Conservation (phyloP, 179 eudicot species). For the Beta corolliflora region DNA sequence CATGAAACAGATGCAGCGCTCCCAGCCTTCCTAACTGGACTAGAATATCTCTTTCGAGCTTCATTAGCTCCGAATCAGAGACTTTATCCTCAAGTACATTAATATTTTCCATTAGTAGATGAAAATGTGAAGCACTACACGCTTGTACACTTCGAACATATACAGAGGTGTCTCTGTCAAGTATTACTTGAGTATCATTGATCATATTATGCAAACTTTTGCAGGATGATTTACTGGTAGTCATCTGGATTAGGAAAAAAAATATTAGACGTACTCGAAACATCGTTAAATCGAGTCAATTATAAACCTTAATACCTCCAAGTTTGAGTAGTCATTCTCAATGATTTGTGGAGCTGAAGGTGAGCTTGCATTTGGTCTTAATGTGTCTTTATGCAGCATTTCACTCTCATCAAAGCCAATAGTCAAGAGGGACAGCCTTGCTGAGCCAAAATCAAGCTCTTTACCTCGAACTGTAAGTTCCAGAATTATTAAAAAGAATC, state of each 20-base stretch:
- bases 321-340: constrained; percentile 49
- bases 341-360: constrained; percentile 43
- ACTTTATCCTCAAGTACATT: constrained; percentile 57
- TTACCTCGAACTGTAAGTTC: constrained; percentile 57
- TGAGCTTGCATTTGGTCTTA: constrained; percentile 39
- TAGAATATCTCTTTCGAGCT: constrained; percentile 68
- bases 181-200: constrained; percentile 23
- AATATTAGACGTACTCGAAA: not conserved
- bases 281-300: not conserved
- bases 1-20: constrained; percentile 60
- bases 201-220: constrained; percentile 37
- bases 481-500: constrained; percentile 1
- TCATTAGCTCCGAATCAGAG: constrained; percentile 51
- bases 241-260: constrained; percentile 39
- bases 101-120: constrained; percentile 63
- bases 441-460: constrained; percentile 48
- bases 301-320: constrained; percentile 40
- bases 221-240: constrained; percentile 28
- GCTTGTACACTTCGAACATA: constrained; percentile 44
- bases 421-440: constrained; percentile 49
- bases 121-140: constrained; percentile 49
- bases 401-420: constrained; percentile 52
- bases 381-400: constrained; percentile 37
- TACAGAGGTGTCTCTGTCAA: constrained; percentile 32
- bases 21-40: constrained; percentile 72